Conservation (phyloP, 768 basidiomycete genomes). For the Calocera viscosa region DNA sequence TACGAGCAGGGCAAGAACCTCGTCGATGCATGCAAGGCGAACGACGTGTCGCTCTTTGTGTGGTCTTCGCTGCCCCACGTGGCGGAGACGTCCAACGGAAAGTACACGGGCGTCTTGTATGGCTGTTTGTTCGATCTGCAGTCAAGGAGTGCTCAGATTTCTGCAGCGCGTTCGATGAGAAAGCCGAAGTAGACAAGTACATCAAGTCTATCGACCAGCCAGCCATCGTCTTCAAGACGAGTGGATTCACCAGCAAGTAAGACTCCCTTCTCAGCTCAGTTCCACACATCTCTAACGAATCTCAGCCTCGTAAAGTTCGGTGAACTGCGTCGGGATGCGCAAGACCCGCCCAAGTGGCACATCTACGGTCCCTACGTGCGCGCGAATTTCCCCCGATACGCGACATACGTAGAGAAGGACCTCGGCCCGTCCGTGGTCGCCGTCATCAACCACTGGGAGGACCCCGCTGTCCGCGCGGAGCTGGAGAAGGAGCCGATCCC, state of each 20-base stretch:
- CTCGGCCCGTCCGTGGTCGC: background rate
- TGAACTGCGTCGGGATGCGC: background rate
- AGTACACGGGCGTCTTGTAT: background rate
- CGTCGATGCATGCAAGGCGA: conserved; percentile 1
- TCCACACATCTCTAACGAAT: no score
- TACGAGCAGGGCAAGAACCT: background rate
- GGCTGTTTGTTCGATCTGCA: background rate
- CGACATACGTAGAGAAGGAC: background rate
- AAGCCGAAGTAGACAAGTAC: background rate
- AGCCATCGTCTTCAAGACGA: background rate
- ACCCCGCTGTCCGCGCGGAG: background rate
- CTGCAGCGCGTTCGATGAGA: background rate
- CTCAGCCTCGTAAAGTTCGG: background rate
- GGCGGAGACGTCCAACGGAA: background rate
- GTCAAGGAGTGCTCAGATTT: background rate
- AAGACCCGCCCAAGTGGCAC: background rate
- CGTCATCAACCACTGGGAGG: background rate
- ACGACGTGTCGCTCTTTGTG: background rate
- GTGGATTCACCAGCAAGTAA: background rate
- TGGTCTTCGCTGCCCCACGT: background rate
- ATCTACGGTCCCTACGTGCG: background rate
- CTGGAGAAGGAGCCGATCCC: background rate
- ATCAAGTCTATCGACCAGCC: background rate
- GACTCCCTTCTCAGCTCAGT: background rate
- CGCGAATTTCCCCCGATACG: background rate